phyloP scores from a whole-genome alignment of 1,284 basidiomycete genomes.

The Meripilus lineatus region DNA sequence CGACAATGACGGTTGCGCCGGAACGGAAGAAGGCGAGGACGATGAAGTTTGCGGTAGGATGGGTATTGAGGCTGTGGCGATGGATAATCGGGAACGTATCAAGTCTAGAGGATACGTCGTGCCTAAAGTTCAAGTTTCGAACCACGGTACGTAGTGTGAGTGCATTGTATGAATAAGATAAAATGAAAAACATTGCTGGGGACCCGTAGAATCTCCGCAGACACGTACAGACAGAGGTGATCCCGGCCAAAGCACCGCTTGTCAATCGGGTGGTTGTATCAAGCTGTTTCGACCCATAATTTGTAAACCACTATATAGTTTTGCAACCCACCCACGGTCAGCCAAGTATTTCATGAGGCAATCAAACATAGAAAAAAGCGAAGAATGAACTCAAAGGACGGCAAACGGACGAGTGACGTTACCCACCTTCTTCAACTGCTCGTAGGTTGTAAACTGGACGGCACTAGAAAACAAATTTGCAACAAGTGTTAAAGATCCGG shows the following conservation, averaged over 20 bases:
- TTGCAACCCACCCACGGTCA: constrained; percentile 7
- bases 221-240: constrained; percentile 61
- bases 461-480: constrained; percentile 46
- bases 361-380: too few species aligned
- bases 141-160: too few species aligned
- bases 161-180: constrained; percentile 1
- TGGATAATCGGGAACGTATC: constrained; percentile 88
- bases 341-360: not conserved
- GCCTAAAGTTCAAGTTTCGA: constrained; percentile 40
- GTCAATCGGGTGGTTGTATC: constrained; percentile 81
- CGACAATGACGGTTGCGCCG: constrained; percentile 35
- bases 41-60: constrained; percentile 16
- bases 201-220: not conserved
- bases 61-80: constrained; percentile 78
- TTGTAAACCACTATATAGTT: constrained; percentile 58
- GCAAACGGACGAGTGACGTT: constrained; percentile 8
- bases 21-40: too few species aligned
- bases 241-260: constrained; percentile 86
- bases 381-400: too few species aligned
- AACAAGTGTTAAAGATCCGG: constrained; percentile 2
- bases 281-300: constrained; percentile 63
- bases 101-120: constrained; percentile 93
- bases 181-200: not conserved
- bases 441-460: constrained; percentile 91
- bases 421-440: constrained; percentile 78